Percentiles rank a stretch among this genome's conserved stretches.
phyloP scores from a whole-genome alignment of 768 basidiomycete genomes.

The Boletellus ananiceps region DNA sequence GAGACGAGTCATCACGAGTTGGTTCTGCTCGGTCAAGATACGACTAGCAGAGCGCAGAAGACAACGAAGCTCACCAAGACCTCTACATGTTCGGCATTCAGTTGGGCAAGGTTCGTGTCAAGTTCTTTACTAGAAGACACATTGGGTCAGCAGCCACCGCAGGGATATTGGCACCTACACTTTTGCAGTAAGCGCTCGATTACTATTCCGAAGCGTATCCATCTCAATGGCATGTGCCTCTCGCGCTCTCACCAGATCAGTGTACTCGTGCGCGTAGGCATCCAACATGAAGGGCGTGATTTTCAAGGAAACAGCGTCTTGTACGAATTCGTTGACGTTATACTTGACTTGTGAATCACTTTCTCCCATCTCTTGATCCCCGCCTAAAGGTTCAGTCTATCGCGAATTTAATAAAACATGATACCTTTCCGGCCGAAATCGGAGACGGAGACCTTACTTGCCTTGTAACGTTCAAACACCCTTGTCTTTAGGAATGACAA shows the following conservation, averaged over 20 bases:
- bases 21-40: conserved; percentile 56
- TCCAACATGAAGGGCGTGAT: conserved; percentile 98
- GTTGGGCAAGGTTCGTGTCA: conserved; percentile 70
- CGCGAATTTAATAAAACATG: background rate
- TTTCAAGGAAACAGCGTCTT: conserved; percentile 76
- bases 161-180: conserved; percentile 52
- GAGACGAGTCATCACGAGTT: conserved; percentile 84
- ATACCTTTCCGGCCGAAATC: background rate
- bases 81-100: conserved; percentile 81
- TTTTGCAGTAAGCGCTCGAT: conserved; percentile 69
- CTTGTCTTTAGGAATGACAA: conserved; percentile 75
- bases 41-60: background rate
- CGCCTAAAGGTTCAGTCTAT: conserved; percentile 28
- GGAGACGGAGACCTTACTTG: conserved; percentile 8
- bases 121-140: conserved; percentile 60
- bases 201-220: conserved; percentile 76
- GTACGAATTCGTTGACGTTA: conserved; percentile 76
- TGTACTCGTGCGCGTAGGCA: conserved; percentile 82
- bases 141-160: conserved; percentile 1
- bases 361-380: conserved; percentile 25
- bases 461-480: conserved; percentile 82
- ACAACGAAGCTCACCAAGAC: conserved; percentile 46
- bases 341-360: conserved; percentile 38
- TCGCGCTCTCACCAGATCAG: conserved; percentile 68
- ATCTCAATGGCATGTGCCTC: conserved; percentile 84